A percentile compares a stretch with the other conserved stretches of the same genome.
These are phyloP conservation scores for Umbelopsis sp. DNA, from an alignment of 192 early-diverging fungal species.

Conservation along the genomic window DNA sequence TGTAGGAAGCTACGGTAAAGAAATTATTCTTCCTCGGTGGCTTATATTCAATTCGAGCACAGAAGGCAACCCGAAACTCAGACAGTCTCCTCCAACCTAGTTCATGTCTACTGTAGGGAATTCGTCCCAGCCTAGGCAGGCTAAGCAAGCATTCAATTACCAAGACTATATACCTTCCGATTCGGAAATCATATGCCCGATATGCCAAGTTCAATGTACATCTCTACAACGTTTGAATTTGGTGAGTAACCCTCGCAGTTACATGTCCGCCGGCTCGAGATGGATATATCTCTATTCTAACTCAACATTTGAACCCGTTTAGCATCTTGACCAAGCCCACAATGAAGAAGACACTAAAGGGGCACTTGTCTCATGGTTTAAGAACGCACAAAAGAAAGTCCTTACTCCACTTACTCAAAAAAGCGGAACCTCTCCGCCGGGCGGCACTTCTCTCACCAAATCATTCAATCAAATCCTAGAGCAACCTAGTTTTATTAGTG, in stretches of 20 bases:
- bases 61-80: background rate
- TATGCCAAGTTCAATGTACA: constrained; percentile 36
- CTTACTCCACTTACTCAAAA: constrained; percentile 41
- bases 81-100: background rate
- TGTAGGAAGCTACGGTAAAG: background rate
- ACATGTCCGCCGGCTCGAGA: background rate
- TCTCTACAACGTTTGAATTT: constrained; percentile 34
- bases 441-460: constrained; percentile 11
- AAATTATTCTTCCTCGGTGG: constrained; percentile 6
- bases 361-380: constrained; percentile 50
- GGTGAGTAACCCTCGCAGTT: constrained; percentile 1
- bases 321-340: constrained; percentile 54
- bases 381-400: constrained; percentile 56
- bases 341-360: constrained; percentile 58
- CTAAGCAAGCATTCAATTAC: constrained; percentile 33
- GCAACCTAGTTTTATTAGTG: constrained; percentile 39
- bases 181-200: constrained; percentile 35
- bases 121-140: constrained; percentile 4
- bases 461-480: constrained; percentile 38
- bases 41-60: background rate
- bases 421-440: constrained; percentile 20
- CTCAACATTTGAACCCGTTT: background rate
- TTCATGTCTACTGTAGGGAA: constrained; percentile 7
- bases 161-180: constrained; percentile 38
- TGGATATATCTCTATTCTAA: background rate